Percentiles rank a stretch among this genome's conserved stretches.
phyloP scores from a whole-genome alignment of 2,329 filamentous ascomycete species.

The Neobulgaria alba region DNA sequence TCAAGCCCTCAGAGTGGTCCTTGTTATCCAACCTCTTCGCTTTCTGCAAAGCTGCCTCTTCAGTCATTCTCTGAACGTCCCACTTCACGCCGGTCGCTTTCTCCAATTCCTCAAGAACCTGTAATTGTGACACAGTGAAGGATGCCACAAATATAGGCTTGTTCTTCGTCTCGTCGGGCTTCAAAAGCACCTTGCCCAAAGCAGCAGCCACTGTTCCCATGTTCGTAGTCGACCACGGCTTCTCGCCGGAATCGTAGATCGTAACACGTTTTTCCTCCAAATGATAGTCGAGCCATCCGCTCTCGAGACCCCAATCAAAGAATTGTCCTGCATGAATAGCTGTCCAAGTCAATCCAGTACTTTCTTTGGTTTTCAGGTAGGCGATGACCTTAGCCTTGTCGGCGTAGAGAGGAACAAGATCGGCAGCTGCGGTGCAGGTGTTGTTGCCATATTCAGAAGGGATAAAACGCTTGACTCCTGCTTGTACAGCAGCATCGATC shows the following conservation, averaged over 20 bases:
- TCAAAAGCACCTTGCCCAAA: slow-evolving; percentile 28
- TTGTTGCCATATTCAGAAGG: slow-evolving; percentile 43
- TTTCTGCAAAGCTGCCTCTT: slow-evolving; percentile 10
- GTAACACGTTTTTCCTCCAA: slow-evolving; percentile 24
- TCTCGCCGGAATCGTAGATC: slow-evolving; percentile 27
- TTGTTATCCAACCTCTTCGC: slow-evolving; percentile 8
- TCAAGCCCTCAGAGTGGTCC: slow-evolving; percentile 10
- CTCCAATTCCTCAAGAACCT: slow-evolving; percentile 27
- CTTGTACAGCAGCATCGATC: slow-evolving; percentile 47
- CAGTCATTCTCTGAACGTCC: slow-evolving; percentile 19
- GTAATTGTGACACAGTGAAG: slow-evolving; percentile 27
- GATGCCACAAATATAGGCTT: slow-evolving; percentile 27
- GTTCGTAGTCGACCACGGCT: slow-evolving; percentile 26
- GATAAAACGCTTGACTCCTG: slow-evolving; percentile 50
- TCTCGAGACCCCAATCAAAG: slow-evolving; percentile 24
- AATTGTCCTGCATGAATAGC: slow-evolving; percentile 25
- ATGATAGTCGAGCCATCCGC: slow-evolving; percentile 29
- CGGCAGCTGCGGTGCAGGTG: slow-evolving; percentile 3
- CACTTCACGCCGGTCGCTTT: slow-evolving; percentile 26
- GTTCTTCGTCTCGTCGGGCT: slow-evolving; percentile 30
- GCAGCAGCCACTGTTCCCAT: slow-evolving; percentile 27
- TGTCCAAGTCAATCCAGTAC: slow-evolving; percentile 25
- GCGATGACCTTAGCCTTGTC: slow-evolving; percentile 31
- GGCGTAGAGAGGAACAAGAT: slow-evolving; percentile 23
- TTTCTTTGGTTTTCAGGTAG: slow-evolving; percentile 22